phyloP scores from a whole-genome alignment of 805 yeast species.

The Starmerella kuoi region DNA sequence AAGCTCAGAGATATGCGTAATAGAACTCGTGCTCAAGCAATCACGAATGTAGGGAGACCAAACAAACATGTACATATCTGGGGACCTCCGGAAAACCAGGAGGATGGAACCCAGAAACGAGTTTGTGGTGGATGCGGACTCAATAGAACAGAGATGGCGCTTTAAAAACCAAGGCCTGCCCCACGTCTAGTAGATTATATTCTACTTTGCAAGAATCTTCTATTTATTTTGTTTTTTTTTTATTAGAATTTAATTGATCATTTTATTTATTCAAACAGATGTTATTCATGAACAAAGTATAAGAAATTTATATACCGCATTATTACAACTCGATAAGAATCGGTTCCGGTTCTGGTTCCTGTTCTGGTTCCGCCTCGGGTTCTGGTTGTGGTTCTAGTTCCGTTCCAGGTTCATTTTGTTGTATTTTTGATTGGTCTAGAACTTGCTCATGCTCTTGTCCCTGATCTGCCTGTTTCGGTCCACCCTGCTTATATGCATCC shows the following conservation, averaged over 20 bases:
- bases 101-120: conserved; percentile 17
- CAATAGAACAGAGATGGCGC: conserved; percentile 16
- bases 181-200: neutral
- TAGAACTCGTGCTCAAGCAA: conserved; percentile 83
- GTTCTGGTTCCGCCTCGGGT: conserved; percentile 2
- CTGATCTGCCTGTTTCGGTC: too few relatives aligned
- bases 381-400: too few relatives aligned
- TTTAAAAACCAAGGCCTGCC: neutral
- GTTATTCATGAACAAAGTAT: too few relatives aligned
- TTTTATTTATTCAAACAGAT: neutral
- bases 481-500: too few relatives aligned
- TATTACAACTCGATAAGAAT: conserved; percentile 16
- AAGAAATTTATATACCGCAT: neutral
- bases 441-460: too few relatives aligned
- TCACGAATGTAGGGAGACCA: conserved; percentile 45
- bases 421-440: too few relatives aligned
- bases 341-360: conserved; percentile 9
- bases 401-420: too few relatives aligned
- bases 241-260: neutral
- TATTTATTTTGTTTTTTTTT: neutral
- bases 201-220: too few relatives aligned
- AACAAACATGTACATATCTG: conserved; percentile 65
- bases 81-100: conserved; percentile 31
- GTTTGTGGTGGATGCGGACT: conserved; percentile 22
- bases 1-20: conserved; percentile 78